Percentiles rank a stretch among this genome's conserved stretches.
Evolutionary conservation across 2,329 filamentous ascomycete species (phyloP).

Genomic region (Coleophoma eucalyptorum): DNA sequence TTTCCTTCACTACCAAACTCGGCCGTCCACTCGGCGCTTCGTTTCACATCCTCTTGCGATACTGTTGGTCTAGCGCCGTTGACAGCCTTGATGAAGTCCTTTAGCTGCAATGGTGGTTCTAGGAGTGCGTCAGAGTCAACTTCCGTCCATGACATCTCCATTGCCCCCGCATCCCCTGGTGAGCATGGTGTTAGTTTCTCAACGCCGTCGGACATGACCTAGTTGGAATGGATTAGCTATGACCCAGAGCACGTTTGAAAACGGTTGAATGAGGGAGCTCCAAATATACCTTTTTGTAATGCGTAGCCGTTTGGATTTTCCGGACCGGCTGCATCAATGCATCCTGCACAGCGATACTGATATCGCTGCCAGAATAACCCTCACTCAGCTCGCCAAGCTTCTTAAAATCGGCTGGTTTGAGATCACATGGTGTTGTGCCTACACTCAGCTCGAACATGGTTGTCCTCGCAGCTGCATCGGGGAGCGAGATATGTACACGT

Average conservation of each 20-base stretch:
- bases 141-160: constrained; percentile 92
- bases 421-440: constrained; percentile 85
- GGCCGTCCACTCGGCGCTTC: constrained; percentile 88
- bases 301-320: constrained; percentile 95
- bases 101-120: constrained; percentile 80
- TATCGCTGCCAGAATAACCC: constrained; percentile 95
- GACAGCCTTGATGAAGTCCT: constrained; percentile 92
- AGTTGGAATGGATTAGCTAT: constrained; percentile 5
- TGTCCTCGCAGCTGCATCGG: constrained; percentile 81
- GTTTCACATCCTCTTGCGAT: constrained; percentile 76
- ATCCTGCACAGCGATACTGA: constrained; percentile 91
- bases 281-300: constrained; percentile 82
- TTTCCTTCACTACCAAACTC: constrained; percentile 91
- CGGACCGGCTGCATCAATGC: constrained; percentile 96
- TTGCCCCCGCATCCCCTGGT: constrained; percentile 79
- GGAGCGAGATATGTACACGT: constrained; percentile 90
- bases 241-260: not conserved
- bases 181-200: constrained; percentile 85
- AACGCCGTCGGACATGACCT: constrained; percentile 68
- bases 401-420: constrained; percentile 74
- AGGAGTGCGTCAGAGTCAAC: constrained; percentile 80
- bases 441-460: constrained; percentile 82
- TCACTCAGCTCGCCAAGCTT: constrained; percentile 79
- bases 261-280: not conserved
- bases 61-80: constrained; percentile 87